A percentile compares a stretch with the other conserved stretches of the same genome.
Conservation (phyloP, 2,329 filamentous ascomycete species). For the Cercospora sp. region DNA sequence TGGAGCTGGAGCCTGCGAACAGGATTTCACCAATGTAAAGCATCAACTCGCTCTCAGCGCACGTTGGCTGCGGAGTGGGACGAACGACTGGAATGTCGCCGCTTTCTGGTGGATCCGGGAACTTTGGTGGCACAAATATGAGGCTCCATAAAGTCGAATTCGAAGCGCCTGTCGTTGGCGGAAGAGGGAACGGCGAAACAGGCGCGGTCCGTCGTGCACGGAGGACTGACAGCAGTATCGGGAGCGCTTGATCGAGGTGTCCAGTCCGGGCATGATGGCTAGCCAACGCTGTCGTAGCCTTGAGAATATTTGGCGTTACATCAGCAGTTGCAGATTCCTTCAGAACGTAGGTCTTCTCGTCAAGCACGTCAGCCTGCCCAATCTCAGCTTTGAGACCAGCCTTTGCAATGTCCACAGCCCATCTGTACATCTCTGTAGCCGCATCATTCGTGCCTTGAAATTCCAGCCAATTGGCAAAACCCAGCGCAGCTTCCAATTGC, state of each 20-base stretch:
- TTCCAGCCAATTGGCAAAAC: slow-evolving; percentile 82
- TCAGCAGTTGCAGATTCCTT: slow-evolving; percentile 53
- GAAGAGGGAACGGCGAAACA: slow-evolving; percentile 41
- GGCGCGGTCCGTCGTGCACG: slow-evolving; percentile 67
- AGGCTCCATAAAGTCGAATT: slow-evolving; percentile 14
- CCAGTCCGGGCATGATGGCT: slow-evolving; percentile 72
- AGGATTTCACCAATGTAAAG: slow-evolving; percentile 93
- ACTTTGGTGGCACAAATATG: slow-evolving; percentile 48
- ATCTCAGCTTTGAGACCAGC: slow-evolving; percentile 47
- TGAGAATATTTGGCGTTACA: slow-evolving; percentile 65
- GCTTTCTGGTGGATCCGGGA: slow-evolving; percentile 68
- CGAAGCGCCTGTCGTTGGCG: slow-evolving; percentile 33
- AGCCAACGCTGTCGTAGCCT: slow-evolving; percentile 73
- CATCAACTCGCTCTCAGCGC: slow-evolving; percentile 83
- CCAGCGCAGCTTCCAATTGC: slow-evolving; percentile 75
- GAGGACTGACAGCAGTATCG: slow-evolving; percentile 82
- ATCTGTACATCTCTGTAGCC: slow-evolving; percentile 70
- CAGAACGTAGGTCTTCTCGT: slow-evolving; percentile 61
- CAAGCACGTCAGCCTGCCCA: slow-evolving; percentile 50
- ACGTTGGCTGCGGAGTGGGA: slow-evolving; percentile 56
- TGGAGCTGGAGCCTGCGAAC: slow-evolving; percentile 61
- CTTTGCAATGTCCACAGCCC: slow-evolving; percentile 74
- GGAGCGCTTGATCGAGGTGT: slow-evolving; percentile 68
- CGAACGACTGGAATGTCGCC: slow-evolving; percentile 69
- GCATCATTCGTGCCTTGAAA: slow-evolving; percentile 68